Percentiles rank a stretch among this genome's conserved stretches.
Conservation (phyloP, 768 basidiomycete species). For the Suillus clintonianus region DNA sequence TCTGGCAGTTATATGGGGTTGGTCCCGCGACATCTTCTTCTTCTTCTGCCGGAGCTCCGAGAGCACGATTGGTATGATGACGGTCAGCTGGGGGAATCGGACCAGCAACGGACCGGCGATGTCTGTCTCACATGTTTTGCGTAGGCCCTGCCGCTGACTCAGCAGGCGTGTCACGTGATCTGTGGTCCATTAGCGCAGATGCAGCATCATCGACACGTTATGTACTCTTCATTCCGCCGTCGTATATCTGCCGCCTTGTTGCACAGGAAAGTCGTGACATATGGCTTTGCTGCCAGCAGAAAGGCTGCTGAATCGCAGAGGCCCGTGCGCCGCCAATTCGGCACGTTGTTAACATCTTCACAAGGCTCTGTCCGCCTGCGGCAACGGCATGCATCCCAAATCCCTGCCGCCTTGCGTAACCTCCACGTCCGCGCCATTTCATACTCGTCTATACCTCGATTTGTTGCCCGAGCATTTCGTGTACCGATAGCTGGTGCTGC, state of each 20-base stretch:
- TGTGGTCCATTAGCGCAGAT: background rate
- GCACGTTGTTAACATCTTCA: conserved; percentile 52
- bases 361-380: conserved; percentile 44
- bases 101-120: background rate
- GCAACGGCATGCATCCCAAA: conserved; percentile 45
- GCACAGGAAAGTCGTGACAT: conserved; percentile 51
- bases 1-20: conserved; percentile 3
- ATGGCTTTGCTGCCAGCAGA: conserved; percentile 51
- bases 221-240: conserved; percentile 48
- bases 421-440: conserved; percentile 77
- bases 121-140: background rate
- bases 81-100: background rate
- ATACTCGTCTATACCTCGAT: conserved; percentile 86
- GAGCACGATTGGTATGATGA: background rate
- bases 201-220: conserved; percentile 17
- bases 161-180: background rate
- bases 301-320: conserved; percentile 33
- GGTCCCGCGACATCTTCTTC: background rate
- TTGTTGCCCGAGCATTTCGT: conserved; percentile 83
- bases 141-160: background rate
- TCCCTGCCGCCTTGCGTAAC: conserved; percentile 52
- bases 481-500: conserved; percentile 89
- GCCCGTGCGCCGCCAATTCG: conserved; percentile 58
- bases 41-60: conserved; percentile 9
- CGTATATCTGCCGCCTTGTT: conserved; percentile 34